These are phyloP conservation scores for Lasiosphaeria ovina DNA, from an alignment of 495 filamentous ascomycete genomes.

Conservation along the genomic window DNA sequence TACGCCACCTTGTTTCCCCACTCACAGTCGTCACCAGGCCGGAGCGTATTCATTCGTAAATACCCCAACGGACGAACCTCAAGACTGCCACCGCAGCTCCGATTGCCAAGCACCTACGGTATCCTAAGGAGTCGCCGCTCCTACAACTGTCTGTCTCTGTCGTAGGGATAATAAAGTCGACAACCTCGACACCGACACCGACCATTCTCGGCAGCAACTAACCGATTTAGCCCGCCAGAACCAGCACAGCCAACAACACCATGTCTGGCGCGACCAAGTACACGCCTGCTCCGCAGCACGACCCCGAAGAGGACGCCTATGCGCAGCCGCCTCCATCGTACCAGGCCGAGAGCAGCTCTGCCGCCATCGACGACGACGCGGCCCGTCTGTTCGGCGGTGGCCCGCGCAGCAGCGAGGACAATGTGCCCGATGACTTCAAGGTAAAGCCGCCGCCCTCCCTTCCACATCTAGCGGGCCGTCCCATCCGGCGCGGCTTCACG, in stretches of 20 bases:
- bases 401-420: conserved; percentile 77
- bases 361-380: conserved; percentile 39
- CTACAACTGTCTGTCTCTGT: too few species aligned
- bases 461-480: background rate
- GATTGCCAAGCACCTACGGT: too few species aligned
- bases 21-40: background rate
- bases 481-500: background rate
- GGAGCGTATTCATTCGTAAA: background rate
- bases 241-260: background rate
- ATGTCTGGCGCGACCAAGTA: conserved; percentile 74
- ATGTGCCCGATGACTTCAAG: conserved; percentile 98
- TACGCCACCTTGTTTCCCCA: conserved; percentile 1
- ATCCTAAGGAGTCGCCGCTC: too few species aligned
- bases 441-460: conserved; percentile 35
- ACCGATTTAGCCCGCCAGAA: too few species aligned
- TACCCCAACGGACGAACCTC: background rate
- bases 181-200: too few species aligned
- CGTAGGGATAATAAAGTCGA: too few species aligned
- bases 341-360: conserved; percentile 34
- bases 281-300: conserved; percentile 66
- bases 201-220: too few species aligned
- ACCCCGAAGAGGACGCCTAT: conserved; percentile 63
- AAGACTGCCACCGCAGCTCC: background rate
- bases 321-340: conserved; percentile 85
- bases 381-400: conserved; percentile 45